phyloP scores from a whole-genome alignment of 1,284 basidiomycete genomes.

The Puccinia horiana region DNA sequence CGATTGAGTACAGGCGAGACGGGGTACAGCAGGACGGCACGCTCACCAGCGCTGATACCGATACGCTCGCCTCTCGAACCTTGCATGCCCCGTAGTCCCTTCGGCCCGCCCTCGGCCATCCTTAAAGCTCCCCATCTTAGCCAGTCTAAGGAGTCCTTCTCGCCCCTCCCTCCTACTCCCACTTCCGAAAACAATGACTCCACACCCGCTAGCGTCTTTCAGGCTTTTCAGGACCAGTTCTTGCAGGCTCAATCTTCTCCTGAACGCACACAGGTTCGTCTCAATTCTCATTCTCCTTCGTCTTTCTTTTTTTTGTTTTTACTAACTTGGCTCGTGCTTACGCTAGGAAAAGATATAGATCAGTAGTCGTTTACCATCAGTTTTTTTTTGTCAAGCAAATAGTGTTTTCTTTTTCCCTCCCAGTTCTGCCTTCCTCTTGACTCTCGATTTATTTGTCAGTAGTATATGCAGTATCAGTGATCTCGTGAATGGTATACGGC shows the following conservation, averaged over 20 bases:
- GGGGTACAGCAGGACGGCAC: neutral
- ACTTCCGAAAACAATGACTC: neutral
- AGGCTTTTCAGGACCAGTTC: conserved; percentile 8
- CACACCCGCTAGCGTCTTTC: neutral
- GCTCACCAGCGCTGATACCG: conserved; percentile 27
- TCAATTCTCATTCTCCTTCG: neutral
- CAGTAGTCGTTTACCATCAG: too few species aligned
- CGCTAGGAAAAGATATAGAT: too few species aligned
- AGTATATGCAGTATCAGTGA: too few species aligned
- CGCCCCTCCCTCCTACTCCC: conserved; percentile 30
- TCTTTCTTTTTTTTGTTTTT: neutral
- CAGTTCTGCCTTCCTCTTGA: too few species aligned
- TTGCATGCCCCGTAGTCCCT: neutral
- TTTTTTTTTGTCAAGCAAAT: too few species aligned
- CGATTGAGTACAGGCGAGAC: neutral
- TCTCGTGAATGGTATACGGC: too few species aligned
- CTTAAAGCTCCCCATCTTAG: conserved; percentile 36
- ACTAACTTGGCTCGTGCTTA: too few species aligned
- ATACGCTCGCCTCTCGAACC: conserved; percentile 27
- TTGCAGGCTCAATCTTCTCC: neutral
- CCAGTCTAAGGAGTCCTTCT: conserved; percentile 27
- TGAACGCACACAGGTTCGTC: neutral
- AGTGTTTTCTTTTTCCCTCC: too few species aligned
- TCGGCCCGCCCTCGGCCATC: neutral
- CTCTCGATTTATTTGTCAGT: too few species aligned